Evolutionary conservation across 1,139 yeast genomes (phyloP), one percentile per base, ranked within the genome.

Genomic region (Saccharomyces uvarum): DNA sequence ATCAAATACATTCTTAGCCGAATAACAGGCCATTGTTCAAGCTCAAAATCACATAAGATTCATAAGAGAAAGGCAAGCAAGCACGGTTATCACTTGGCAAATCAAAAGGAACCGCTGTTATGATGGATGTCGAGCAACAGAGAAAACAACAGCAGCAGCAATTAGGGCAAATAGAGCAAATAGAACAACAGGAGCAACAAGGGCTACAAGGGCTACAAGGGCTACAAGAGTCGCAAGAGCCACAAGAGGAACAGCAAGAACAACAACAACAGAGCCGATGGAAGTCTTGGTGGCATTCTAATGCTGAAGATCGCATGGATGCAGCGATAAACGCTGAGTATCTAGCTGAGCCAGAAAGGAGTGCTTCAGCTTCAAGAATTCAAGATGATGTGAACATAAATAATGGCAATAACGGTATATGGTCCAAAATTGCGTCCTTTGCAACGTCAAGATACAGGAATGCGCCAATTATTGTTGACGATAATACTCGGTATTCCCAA

Each of bases 401-500:
- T 19, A 38, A 19, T 4, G 13, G 19, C 26, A 38, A 38, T 4
- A 38, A 38, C n/a, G 26, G 44, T 4, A 19, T 38, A 38, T 38
- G 44, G 44, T 38, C 44, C 26, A 38, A 19, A 38, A 38, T 38
- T 11, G 44, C 44, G 3, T 38, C 44, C 19, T 38, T 38, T 38
- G 44, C 44, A 19, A 19, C 44, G 9, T 38, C 44, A 5, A 38
- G 44, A 38, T 38, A 38, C 19, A 38, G 44, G 24, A 38, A 8
- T 16, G n/a, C 11, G 5, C 44, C 44, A 8, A 38, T 53, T 56
- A 5, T 48, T 57, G 14, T 53, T 53, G 61, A 60, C 13, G 60
- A 62, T 26, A 52, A 59, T 6, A 57, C 63, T 13, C 57, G 62
- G 16, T 66, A 67, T 51, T 60, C 68, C 8, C 66, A 66, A 50